Evolutionary conservation across 305 asterid genomes (phyloP).

Genomic region (Stenogyne calaminthoides): DNA sequence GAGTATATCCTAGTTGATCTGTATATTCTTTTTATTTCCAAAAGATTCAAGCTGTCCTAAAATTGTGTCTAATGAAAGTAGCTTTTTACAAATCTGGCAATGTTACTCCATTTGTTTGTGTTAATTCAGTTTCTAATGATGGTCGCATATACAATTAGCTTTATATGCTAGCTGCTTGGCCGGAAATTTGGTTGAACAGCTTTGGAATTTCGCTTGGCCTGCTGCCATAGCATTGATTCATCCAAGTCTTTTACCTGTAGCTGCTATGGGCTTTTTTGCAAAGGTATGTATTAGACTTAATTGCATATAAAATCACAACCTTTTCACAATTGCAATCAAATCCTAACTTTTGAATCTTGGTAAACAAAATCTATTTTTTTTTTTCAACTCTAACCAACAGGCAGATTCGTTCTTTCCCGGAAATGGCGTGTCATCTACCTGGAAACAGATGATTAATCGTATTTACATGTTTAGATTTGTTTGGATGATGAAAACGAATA

Average conservation of each 20-base stretch:
- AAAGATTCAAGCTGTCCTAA: constrained; percentile 1
- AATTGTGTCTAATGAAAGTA: background rate
- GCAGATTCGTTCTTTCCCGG: too few species aligned
- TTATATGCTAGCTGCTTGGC: constrained; percentile 91
- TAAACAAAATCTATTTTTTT: too few species aligned
- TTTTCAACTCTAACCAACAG: too few species aligned
- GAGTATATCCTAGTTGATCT: constrained; percentile 9
- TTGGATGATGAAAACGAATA: too few species aligned
- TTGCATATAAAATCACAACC: too few species aligned
- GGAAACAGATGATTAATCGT: too few species aligned
- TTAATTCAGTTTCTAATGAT: constrained; percentile 27
- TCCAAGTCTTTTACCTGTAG: constrained; percentile 96
- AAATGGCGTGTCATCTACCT: too few species aligned
- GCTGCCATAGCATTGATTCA: constrained; percentile 90
- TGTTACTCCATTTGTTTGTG: constrained; percentile 20
- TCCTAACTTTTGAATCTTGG: too few species aligned
- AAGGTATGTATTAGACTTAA: constrained; percentile 50
- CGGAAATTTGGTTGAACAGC: constrained; percentile 95
- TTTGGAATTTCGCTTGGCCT: constrained; percentile 97
- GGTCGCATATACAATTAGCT: constrained; percentile 50
- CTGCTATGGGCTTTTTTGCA: constrained; percentile 73
- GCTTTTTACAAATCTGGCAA: background rate
- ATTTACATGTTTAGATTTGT: too few species aligned
- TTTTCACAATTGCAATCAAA: too few species aligned
- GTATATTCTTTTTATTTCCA: background rate